phyloP scores from a whole-genome alignment of 1,139 yeast genomes.

The Ogataea hybrid region DNA sequence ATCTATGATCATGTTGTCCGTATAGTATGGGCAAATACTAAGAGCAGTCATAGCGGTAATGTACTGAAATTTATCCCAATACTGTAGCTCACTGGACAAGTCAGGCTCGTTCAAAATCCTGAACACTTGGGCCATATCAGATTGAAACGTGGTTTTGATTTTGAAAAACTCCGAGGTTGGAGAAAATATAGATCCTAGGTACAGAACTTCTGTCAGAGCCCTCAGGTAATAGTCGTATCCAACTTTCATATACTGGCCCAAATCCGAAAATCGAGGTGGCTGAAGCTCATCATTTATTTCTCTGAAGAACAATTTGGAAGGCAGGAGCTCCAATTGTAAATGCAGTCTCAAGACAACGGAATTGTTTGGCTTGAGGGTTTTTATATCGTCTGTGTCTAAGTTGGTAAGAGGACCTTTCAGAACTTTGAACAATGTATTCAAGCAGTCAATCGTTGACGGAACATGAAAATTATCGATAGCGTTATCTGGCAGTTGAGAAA shows the following conservation, averaged over 20 bases:
- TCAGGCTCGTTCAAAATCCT: conserved; percentile 25
- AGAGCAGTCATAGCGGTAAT: conserved; percentile 46
- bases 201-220: conserved; percentile 44
- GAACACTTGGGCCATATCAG: conserved; percentile 24
- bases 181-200: conserved; percentile 33
- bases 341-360: conserved; percentile 49
- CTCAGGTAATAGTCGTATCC: conserved; percentile 42
- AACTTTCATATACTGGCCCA: conserved; percentile 21
- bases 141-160: conserved; percentile 11
- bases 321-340: conserved; percentile 53
- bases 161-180: conserved; percentile 22
- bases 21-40: conserved; percentile 58
- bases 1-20: conserved; percentile 57
- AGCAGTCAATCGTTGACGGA: conserved; percentile 54
- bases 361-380: conserved; percentile 50
- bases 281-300: conserved; percentile 42
- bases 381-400: conserved; percentile 42
- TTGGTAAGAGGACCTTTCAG: conserved; percentile 59
- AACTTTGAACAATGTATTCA: conserved; percentile 56
- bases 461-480: conserved; percentile 19
- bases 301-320: conserved; percentile 45
- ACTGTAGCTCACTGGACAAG: conserved; percentile 16
- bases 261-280: conserved; percentile 53
- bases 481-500: conserved; percentile 31
- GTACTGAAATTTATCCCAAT: conserved; percentile 26